Evolutionary conservation across 441 rosid species (phyloP), one percentile per base, ranked within the genome.

Genomic region (Capsella rubella): DNA sequence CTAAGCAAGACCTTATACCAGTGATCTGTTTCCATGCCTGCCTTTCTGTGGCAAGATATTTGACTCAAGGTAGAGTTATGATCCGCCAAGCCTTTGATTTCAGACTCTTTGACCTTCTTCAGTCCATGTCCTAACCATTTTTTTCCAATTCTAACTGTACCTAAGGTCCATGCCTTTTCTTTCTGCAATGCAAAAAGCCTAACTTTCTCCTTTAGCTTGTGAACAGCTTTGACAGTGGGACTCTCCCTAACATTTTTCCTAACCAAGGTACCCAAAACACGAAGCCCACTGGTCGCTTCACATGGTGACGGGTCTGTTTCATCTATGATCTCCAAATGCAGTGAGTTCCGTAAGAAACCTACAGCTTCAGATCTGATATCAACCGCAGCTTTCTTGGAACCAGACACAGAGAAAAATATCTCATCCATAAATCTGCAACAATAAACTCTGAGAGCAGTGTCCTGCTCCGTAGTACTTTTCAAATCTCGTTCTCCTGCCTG

Each of bases 21-120:
- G 64, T 95, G 97, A 85, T 92, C 99, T 6, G 96, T 89, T 81
- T 89, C 83, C 98, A 95, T 95, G 52, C 99, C 99, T 71, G 81
- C 71, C 83, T 92, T 92, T 45, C 99, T 87, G 49, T 84, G 88
- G 79, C 77, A 29, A 54, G 99, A 90, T 73, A 92, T 85, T 79
- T 85, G 84, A 85, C 74, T 88, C 83, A 92, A 80, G 61, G 78
- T 82, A 64, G 98, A 90, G 74, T 73, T 81, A 66, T 65, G 67
- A 81, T 88, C 90, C 5, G 89, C 91, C 84, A 92, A 85, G 76
- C 85, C 86, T 81, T 83, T 86, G 78, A 95, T 95, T 82, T 92
- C 99, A 29, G 98, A 95, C 79, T 95, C 97, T 82, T 92, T 95
- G 42, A 95, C 97, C 85, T 86, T 89, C 82, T 84, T 90, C 78